Conservation (phyloP, 2,329 filamentous ascomycete genomes). For the Cryphonectria naterciae region DNA sequence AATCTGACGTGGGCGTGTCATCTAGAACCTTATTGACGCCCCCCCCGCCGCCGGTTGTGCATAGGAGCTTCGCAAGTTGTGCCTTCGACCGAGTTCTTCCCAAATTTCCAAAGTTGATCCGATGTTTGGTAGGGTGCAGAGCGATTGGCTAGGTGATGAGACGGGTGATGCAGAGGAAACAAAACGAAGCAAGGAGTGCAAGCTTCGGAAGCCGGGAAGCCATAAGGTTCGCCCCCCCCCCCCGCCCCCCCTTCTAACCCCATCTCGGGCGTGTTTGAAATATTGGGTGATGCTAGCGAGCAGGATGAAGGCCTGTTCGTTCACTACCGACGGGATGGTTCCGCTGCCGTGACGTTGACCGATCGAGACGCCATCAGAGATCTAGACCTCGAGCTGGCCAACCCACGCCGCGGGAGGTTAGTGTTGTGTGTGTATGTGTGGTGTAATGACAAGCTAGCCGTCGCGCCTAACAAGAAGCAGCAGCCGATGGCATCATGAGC, state of each 20-base stretch:
- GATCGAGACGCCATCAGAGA: background rate
- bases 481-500: background rate
- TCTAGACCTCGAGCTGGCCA: background rate
- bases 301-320: background rate
- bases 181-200: constrained; percentile 20
- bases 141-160: constrained; percentile 28
- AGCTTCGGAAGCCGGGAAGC: background rate
- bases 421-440: background rate
- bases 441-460: background rate
- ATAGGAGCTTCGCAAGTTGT: constrained; percentile 21
- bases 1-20: constrained; percentile 28
- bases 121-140: constrained; percentile 16
- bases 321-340: background rate
- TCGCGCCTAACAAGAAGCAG: background rate
- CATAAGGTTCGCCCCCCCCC: background rate
- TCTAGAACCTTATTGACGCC: constrained; percentile 13
- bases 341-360: background rate
- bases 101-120: constrained; percentile 17
- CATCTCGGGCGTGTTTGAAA: constrained; percentile 18
- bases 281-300: constrained; percentile 2
- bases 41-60: constrained; percentile 1
- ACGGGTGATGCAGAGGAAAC: constrained; percentile 22
- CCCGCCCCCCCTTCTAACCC: background rate
- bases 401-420: too few species aligned
- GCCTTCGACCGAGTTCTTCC: constrained; percentile 23